A percentile compares a stretch with the other conserved stretches of the same genome.
phyloP scores from a whole-genome alignment of 2,329 filamentous ascomycete species.

The Clathrospora elynae region DNA sequence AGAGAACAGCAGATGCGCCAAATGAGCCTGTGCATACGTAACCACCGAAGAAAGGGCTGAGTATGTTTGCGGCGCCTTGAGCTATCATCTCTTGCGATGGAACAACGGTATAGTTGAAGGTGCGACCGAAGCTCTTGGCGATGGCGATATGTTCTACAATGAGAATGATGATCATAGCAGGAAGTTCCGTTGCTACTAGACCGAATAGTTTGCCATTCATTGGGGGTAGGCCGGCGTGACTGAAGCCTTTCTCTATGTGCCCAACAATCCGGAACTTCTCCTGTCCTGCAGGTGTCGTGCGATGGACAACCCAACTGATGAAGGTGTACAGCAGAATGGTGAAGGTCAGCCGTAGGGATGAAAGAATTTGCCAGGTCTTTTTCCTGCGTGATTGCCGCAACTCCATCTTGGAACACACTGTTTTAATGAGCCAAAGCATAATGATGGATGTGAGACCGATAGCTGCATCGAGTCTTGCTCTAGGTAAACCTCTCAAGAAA shows the following conservation, averaged over 20 bases:
- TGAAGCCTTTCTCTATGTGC: conserved; percentile 80
- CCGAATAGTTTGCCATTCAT: conserved; percentile 69
- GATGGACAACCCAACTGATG: conserved; percentile 78
- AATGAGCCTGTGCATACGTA: conserved; percentile 93
- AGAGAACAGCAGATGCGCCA: conserved; percentile 90
- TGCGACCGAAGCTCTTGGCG: conserved; percentile 87
- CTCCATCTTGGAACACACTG: conserved; percentile 65
- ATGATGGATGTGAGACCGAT: conserved; percentile 83
- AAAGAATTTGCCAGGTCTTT: conserved; percentile 82
- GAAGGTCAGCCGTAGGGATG: conserved; percentile 83
- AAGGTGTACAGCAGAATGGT: conserved; percentile 88
- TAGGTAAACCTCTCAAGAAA: conserved; percentile 72
- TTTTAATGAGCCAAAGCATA: conserved; percentile 68
- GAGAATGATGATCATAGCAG: conserved; percentile 83
- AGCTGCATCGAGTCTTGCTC: conserved; percentile 75
- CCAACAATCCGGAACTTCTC: conserved; percentile 72
- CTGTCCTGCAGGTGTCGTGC: conserved; percentile 49
- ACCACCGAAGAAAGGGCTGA: conserved; percentile 84
- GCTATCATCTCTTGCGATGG: conserved; percentile 93
- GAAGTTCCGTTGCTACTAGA: conserved; percentile 71
- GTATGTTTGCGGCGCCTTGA: conserved; percentile 83
- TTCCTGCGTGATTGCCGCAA: conserved; percentile 69
- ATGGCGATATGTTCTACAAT: conserved; percentile 95
- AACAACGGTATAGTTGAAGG: conserved; percentile 92
- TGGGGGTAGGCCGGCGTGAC: conserved; percentile 72